Evolutionary conservation across 192 early-diverging fungal species (phyloP), one percentile per base, ranked within the genome.

Genomic region (Anaeromyces robustus): DNA sequence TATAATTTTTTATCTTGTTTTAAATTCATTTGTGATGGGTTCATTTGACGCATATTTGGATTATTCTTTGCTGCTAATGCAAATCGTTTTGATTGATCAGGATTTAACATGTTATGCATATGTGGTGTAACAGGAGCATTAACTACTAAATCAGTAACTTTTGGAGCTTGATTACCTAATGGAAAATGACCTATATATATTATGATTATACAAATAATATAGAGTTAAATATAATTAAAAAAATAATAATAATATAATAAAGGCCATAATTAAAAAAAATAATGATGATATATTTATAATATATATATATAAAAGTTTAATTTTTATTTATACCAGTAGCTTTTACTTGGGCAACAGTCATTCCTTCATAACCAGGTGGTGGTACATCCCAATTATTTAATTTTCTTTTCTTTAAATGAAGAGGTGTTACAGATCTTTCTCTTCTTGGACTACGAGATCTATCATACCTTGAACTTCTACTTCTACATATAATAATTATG

Each of bases 361-460:
- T 89, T 77, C 89, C 92, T 84, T 98, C 95, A 81, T 91, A 97
- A 29, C 95, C 96, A 16, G 90, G 88, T 37, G 97, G 97, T 16
- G 95, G 86, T 78, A 94, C 86, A 87, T 99, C 97, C 97, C 97
- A 99, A 84, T 94, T 91, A 80, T 92, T 91, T 31, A 97, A 89
- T 84, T 94, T 95, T 28, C 92, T 87, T 22, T 85, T 85, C 79
- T 95, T 84, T 82, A 92, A 87, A 82, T 96, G 92, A 29, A 99
- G 83, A 22, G 97, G 96, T 30, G 92, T 85, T 12, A 93, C 87
- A 37, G 79, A 86, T 52, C 81, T 82, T 41, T 85, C 87, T 80
- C 84, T 52, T 52, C 43, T 52, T 52, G 43, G 43, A 22, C 43
- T 52, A 22, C 43, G 43, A 22, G 43, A 52, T 52, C 43, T 52